phyloP scores from a whole-genome alignment of 2,329 filamentous ascomycete species.

The Diaporthe capsici region DNA sequence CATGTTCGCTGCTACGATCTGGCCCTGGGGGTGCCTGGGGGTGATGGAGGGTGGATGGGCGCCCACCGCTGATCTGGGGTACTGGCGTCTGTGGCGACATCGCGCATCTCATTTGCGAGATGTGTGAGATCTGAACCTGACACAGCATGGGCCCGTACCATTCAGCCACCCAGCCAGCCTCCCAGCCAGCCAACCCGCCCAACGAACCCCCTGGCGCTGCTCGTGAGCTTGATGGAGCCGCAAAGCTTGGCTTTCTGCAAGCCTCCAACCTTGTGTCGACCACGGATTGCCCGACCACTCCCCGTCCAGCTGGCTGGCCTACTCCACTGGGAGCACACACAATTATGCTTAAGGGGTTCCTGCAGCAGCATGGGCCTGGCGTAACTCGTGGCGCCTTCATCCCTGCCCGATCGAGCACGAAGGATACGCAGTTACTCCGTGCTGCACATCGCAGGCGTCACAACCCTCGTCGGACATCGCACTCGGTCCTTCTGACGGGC shows the following conservation, averaged over 20 bases:
- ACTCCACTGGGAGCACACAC: not conserved
- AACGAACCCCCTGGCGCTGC: not conserved
- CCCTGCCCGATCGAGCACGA: not conserved
- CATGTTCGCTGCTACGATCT: conserved; percentile 24
- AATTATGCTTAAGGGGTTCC: conserved; percentile 23
- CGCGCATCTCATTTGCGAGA: conserved; percentile 4
- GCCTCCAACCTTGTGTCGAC: not conserved
- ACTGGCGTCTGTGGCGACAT: not conserved
- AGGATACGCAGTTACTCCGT: not conserved
- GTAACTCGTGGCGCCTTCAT: not conserved
- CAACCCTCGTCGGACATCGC: not conserved
- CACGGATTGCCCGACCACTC: conserved; percentile 13
- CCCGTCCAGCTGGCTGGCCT: not conserved
- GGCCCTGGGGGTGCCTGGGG: not conserved
- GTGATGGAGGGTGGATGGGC: not conserved
- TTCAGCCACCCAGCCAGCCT: not conserved
- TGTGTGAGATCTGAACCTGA: conserved; percentile 5
- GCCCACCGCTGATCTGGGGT: conserved; percentile 3
- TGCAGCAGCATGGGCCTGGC: conserved; percentile 3
- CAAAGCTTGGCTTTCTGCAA: conserved; percentile 25
- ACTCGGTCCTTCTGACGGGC: conserved; percentile 17
- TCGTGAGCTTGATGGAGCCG: conserved; percentile 17
- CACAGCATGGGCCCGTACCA: conserved; percentile 15
- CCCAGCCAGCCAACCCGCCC: not conserved
- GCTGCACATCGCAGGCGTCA: not conserved